Percentiles rank a stretch among this genome's conserved stretches.
Evolutionary conservation across 2,329 filamentous ascomycete species (phyloP).

Genomic region (Aspergillus pseudotamarii): DNA sequence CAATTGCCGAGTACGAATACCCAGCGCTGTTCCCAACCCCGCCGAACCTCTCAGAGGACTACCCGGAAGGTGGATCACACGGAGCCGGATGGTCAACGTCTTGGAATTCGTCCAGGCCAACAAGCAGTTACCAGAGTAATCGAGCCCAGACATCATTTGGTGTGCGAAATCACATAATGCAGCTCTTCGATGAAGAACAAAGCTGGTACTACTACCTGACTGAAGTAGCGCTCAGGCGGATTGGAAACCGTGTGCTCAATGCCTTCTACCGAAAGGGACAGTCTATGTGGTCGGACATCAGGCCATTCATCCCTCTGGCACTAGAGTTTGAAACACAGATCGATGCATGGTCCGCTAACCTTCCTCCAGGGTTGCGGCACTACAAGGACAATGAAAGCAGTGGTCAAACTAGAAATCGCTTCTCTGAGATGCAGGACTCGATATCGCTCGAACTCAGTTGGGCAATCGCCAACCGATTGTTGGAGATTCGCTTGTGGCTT

Average conservation of each 20-base stretch:
- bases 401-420: background rate
- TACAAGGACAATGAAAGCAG: slow-evolving; percentile 16
- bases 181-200: slow-evolving; percentile 33
- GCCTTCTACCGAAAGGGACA: slow-evolving; percentile 30
- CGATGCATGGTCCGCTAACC: slow-evolving; percentile 28
- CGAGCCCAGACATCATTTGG: background rate
- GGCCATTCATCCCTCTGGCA: slow-evolving; percentile 28
- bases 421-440: background rate
- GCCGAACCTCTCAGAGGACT: slow-evolving; percentile 23
- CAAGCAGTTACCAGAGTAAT: background rate
- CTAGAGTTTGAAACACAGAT: slow-evolving; percentile 33
- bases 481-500: slow-evolving; percentile 33
- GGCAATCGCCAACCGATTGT: slow-evolving; percentile 28
- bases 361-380: slow-evolving; percentile 32
- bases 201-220: slow-evolving; percentile 52
- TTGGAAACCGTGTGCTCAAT: slow-evolving; percentile 47
- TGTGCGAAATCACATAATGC: slow-evolving; percentile 13
- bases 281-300: slow-evolving; percentile 26
- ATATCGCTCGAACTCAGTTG: slow-evolving; percentile 29
- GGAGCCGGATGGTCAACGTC: background rate
- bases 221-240: slow-evolving; percentile 46
- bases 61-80: slow-evolving; percentile 1
- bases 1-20: slow-evolving; percentile 39
- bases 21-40: slow-evolving; percentile 37
- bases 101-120: background rate